Conservation (phyloP, 2,329 filamentous ascomycete species). For the Stemphylium vesicarium region DNA sequence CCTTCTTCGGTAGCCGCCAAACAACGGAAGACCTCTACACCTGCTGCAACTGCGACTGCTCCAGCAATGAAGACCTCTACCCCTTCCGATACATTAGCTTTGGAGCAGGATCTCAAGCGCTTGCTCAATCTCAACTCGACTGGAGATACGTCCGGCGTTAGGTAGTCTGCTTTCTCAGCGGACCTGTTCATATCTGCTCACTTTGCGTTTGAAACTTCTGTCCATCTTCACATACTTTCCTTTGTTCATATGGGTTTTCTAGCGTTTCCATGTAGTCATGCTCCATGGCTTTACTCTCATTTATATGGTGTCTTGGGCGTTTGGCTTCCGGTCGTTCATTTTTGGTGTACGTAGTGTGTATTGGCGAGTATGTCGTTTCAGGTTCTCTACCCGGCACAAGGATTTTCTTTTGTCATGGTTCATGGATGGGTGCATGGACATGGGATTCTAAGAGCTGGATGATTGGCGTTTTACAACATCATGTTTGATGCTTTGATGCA, state of each 20-base stretch:
- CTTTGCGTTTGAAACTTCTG: conserved; percentile 12
- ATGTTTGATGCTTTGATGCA: conserved; percentile 20
- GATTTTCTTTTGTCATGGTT: conserved; percentile 21
- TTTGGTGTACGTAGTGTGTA: conserved; percentile 18
- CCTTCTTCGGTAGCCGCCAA: conserved; percentile 47
- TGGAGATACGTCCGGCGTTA: conserved; percentile 30
- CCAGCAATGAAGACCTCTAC: conserved; percentile 23
- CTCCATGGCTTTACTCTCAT: conserved; percentile 24
- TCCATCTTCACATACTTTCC: conserved; percentile 20
- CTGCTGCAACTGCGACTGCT: conserved; percentile 20
- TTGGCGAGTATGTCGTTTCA: conserved; percentile 12
- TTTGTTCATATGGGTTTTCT: conserved; percentile 32
- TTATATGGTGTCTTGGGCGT: conserved; percentile 29
- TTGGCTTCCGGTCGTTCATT: conserved; percentile 19
- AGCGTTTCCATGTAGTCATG: conserved; percentile 27
- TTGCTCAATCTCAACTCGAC: conserved; percentile 41
- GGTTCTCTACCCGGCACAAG: conserved; percentile 11
- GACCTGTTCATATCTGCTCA: conserved; percentile 34
- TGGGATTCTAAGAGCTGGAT: conserved; percentile 16
- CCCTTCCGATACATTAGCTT: conserved; percentile 30
- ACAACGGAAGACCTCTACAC: conserved; percentile 31
- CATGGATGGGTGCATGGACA: conserved; percentile 18
- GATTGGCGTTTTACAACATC: conserved; percentile 13
- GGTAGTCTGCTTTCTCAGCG: conserved; percentile 23
- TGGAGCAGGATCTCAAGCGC: conserved; percentile 47